Conservation (phyloP, 306 rosid species). For the Sechiopsis laciniata region DNA sequence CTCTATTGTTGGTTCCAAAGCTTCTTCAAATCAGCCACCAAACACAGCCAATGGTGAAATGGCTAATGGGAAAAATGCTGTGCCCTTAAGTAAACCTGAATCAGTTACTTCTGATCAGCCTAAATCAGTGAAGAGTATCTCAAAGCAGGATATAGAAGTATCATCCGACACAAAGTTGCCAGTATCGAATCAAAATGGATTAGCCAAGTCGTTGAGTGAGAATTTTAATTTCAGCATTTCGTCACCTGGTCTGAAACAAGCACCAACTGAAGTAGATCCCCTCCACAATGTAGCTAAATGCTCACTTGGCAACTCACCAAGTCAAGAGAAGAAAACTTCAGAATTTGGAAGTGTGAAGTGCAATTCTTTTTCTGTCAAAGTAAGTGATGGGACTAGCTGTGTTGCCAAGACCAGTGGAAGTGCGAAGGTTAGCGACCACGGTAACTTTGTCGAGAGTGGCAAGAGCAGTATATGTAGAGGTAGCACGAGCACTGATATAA, state of each 20-base stretch:
- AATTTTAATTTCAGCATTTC: constrained; percentile 46
- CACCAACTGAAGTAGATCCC: constrained; percentile 36
- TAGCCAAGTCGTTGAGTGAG: constrained; percentile 45
- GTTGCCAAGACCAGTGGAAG: constrained; percentile 88
- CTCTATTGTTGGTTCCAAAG: constrained; percentile 51
- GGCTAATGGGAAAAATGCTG: constrained; percentile 38
- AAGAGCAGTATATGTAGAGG: constrained; percentile 94
- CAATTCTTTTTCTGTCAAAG: constrained; percentile 81
- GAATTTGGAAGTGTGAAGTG: constrained; percentile 73
- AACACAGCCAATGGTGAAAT: constrained; percentile 42
- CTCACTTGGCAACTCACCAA: constrained; percentile 49
- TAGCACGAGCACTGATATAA: constrained; percentile 94
- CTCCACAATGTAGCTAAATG: constrained; percentile 47
- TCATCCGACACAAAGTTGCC: constrained; percentile 42
- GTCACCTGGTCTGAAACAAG: constrained; percentile 41
- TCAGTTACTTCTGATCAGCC: constrained; percentile 31
- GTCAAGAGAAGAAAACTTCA: constrained; percentile 70
- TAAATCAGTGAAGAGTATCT: constrained; percentile 33
- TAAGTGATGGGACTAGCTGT: constrained; percentile 79
- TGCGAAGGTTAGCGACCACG: constrained; percentile 79
- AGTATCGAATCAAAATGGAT: constrained; percentile 36
- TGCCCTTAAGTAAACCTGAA: constrained; percentile 44
- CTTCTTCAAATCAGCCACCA: constrained; percentile 44
- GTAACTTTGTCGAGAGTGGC: constrained; percentile 86
- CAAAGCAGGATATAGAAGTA: constrained; percentile 44